Evolutionary conservation across 768 basidiomycete species (phyloP).

Genomic region (Rubroboletus pulcherrimus): DNA sequence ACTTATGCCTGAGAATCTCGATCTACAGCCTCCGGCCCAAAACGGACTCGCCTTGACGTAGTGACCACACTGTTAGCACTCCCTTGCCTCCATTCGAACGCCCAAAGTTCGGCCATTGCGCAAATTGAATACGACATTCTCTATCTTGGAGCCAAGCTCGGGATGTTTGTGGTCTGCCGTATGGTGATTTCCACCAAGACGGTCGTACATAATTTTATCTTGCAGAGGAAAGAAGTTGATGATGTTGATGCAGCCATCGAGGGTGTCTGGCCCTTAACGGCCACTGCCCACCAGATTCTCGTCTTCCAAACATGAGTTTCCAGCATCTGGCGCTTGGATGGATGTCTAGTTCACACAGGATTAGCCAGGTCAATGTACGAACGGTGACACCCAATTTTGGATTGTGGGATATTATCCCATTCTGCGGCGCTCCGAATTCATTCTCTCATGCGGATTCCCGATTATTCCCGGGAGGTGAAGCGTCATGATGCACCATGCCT

Average conservation of each 20-base stretch:
- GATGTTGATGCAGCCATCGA: constrained; percentile 26
- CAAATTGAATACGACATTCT: constrained; percentile 29
- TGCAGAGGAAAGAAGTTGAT: constrained; percentile 29
- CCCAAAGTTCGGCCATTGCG: not conserved
- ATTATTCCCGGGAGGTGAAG: not conserved
- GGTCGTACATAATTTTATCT: constrained; percentile 28
- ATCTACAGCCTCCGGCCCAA: constrained; percentile 16
- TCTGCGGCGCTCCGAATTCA: not conserved
- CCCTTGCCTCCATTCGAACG: constrained; percentile 23
- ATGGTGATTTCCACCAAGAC: constrained; percentile 13
- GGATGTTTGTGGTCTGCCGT: constrained; percentile 29
- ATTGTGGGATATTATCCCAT: not conserved
- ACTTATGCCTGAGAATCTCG: not conserved
- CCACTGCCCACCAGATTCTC: constrained; percentile 30
- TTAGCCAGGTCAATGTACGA: not conserved
- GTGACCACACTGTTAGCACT: constrained; percentile 23
- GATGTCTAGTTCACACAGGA: not conserved
- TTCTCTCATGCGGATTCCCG: not conserved
- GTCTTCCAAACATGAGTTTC: constrained; percentile 22
- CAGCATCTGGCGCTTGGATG: not conserved
- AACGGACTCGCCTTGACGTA: constrained; percentile 27
- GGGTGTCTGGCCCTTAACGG: constrained; percentile 30
- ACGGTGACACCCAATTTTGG: too few species aligned
- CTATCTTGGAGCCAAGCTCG: constrained; percentile 26
- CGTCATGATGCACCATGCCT: not conserved